Evolutionary conservation across 2,329 filamentous ascomycete genomes (phyloP).

Genomic region (Penicillium sp.): DNA sequence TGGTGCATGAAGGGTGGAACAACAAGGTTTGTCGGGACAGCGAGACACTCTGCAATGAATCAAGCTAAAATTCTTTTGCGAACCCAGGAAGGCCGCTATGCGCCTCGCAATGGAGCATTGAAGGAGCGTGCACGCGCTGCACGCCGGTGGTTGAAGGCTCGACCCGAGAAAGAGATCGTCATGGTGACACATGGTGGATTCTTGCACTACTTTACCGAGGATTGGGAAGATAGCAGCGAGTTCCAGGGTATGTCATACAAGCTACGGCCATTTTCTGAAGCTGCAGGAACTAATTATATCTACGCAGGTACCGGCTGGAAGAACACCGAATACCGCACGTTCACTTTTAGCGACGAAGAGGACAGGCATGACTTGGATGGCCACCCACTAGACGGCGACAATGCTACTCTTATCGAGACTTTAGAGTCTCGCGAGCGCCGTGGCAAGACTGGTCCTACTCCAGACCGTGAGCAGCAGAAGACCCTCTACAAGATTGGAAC

Average conservation of each 20-base stretch:
- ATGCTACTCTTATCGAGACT: constrained; percentile 44
- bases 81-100: constrained; percentile 42
- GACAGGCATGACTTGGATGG: constrained; percentile 49
- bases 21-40: constrained; percentile 52
- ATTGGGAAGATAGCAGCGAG: constrained; percentile 63
- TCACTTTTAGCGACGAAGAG: constrained; percentile 57
- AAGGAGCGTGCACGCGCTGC: constrained; percentile 60
- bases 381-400: constrained; percentile 35
- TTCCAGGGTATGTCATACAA: constrained; percentile 42
- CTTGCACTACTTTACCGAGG: constrained; percentile 79
- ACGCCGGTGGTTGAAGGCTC: constrained; percentile 55
- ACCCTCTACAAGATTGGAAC: constrained; percentile 39
- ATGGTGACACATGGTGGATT: constrained; percentile 81
- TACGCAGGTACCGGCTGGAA: constrained; percentile 66
- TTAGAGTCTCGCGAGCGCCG: constrained; percentile 41
- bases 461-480: constrained; percentile 38
- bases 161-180: constrained; percentile 64
- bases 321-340: constrained; percentile 71
- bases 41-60: background rate
- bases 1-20: constrained; percentile 68
- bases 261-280: background rate
- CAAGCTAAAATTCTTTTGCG: background rate
- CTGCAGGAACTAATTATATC: background rate
- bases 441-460: constrained; percentile 36
- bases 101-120: constrained; percentile 52